Evolutionary conservation across 768 basidiomycete species (phyloP), one percentile per base, ranked within the genome.

Genomic region (Dictyophora rubrovolvata): DNA sequence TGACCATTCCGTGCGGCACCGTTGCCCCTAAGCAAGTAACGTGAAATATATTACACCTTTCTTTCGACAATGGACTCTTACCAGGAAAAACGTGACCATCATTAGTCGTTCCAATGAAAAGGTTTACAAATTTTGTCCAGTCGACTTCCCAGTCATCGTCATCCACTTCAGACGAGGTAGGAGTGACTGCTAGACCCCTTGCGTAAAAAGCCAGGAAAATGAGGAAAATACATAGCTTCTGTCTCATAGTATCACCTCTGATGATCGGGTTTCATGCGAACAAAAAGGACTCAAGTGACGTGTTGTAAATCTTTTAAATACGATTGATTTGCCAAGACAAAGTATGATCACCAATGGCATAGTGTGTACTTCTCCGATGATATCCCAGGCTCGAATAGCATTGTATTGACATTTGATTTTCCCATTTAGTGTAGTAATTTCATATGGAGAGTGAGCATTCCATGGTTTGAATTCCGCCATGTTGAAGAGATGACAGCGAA

Each of bases 71-170:
- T 17, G 9, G 11, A 55, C 54, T 55, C 54, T 18, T 58, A 81
- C 83, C 84, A 56, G 84, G 83, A 65, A 85, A 85, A 10, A 79
- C 79, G 69, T 86, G 82, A 0, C 84, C 84, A 14, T 81, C 83
- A 60, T 82, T 81, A 1, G 76, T 78, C 0, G 83, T 83, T 17
- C 84, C 84, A 16, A 86, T 81, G 70, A 85, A 85, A 17, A 80
- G 73, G 55, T 81, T 76, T 37, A 84, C 83, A 8, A 67, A 63
- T 53, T 64, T 67, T 4, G 70, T 67, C 6, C 67, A 66, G 51
- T 67, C 62, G 10, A 28, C 28, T 7, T n/a, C n/a, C n/a, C n/a
- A n/a, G n/a, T 37, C 14, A 8, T 37, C 36, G 36, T 37, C 36
- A 37, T 37, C 36, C 14, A 14, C 36, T 7, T 8, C 14, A 14